A percentile compares a stretch with the other conserved stretches of the same genome.
These are phyloP conservation scores for Cyberlindnera veronae DNA, from an alignment of 805 yeast genomes.

Conservation along the genomic window DNA sequence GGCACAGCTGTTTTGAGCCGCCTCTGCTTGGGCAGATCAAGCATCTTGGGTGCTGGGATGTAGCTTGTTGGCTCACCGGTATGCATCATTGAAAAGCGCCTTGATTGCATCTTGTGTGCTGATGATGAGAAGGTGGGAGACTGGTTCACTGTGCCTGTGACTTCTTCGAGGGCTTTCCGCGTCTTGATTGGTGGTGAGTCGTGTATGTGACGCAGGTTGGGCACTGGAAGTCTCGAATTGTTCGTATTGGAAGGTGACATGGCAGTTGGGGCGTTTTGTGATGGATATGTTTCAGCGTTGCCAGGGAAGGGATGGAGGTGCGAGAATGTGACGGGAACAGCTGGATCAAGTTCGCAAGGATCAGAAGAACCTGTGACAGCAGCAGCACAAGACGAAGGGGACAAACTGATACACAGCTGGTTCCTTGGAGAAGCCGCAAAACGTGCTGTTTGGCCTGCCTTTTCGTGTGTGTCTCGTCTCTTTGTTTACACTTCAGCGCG, in stretches of 20 bases:
- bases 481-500: no score
- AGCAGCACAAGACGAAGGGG: no score
- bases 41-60: neutral
- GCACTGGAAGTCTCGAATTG: slow-evolving; percentile 15
- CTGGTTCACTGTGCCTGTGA: slow-evolving; percentile 17
- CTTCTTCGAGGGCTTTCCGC: slow-evolving; percentile 22
- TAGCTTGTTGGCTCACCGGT: neutral
- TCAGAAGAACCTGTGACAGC: no score
- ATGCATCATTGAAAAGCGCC: neutral
- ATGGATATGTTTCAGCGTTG: slow-evolving; percentile 8
- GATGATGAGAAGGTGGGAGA: slow-evolving; percentile 17
- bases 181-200: slow-evolving; percentile 24
- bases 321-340: neutral
- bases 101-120: neutral
- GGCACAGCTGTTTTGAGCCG: neutral
- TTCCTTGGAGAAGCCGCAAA: no score
- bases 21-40: neutral
- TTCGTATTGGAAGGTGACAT: neutral
- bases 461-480: no score
- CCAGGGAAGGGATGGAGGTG: neutral
- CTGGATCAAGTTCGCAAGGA: no score
- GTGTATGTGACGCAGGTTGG: slow-evolving; percentile 7
- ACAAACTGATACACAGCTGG: no score
- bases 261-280: neutral
- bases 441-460: no score